Base-by-base conservation (phyloP, 495 filamentous ascomycete species). In the Aspergillus coremiiformis region DNA sequence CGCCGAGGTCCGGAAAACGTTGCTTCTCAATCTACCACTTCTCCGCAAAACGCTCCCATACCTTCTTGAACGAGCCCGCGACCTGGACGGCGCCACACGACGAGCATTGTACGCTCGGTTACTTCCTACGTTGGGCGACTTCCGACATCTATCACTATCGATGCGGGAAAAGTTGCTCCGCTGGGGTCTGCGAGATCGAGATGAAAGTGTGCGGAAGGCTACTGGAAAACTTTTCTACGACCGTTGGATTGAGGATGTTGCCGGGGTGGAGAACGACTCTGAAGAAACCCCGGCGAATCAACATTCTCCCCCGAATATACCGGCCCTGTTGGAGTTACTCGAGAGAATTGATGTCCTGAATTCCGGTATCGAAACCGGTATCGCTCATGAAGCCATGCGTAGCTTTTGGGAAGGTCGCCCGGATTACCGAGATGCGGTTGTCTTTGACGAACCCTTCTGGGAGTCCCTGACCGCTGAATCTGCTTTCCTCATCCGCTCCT, bases 81-180 rank as follows among this genome's bases (percentile, higher is more conserved):
- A 99, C 66, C 75, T 88, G 22, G 93, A 99, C 68, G 76, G 85
- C 1, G 73, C 81, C 3, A 97, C 89, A 1, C 78, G 93, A 45
- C 78, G 90, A 42, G 87, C 87, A 10, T 74, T 99, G 5, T 99
- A 96, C 63, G 86, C 92, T 3, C 83, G 87, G 14, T 72, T 99
- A 2, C 73, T 99, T 7, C 94, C 93, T 1, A 85, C 87, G 0
- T 76, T 99, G 7, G 92, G 91, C 15, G 93, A 99, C 69, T 99
- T 99, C 73, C 84, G 93, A 45, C 89, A 97, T 69, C 73, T 99
- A 41, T 95, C 90, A 19, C 76, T 97, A n/a, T 87, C 84, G 1
- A 95, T 97, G 86, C 75, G 93, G 57, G 94, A 96, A 66, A 96
- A 96, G 66, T 77, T 99, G 19, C 82, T 99, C 37, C 82, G 94